Base-by-base conservation (phyloP, 2,329 filamentous ascomycete genomes). In the Calonectria pteridis region DNA sequence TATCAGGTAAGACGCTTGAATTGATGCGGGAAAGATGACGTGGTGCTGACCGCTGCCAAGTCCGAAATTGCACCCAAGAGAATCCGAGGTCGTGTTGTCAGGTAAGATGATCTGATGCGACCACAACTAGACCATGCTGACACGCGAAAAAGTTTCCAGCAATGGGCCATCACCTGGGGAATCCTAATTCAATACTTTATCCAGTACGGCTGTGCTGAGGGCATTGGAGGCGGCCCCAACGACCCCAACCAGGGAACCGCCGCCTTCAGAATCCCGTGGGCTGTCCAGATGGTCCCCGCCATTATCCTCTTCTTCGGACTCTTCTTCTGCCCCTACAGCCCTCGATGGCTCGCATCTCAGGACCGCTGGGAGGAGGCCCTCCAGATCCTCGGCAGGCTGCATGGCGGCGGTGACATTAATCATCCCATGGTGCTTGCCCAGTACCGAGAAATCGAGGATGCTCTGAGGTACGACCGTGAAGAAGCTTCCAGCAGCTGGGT, bases 151-250 rank as follows among this genome's bases (percentile, higher is more conserved):
- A 82, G 82, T 2, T 84, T 93, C 4, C 92, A 94, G 78, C 92
- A 94, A 81, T 93, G 91, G 90, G 92, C 91, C 33, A 94, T 94
- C 53, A 93, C 92, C 2, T 93, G 91, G 90, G 92, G 92, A 62
- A 93, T 94, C 68, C 79, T 93, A 20, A 92, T 93, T 62, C 91
- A 92, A 76, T 93, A 89, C 83, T 92, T 93, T 81, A 91, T 93
- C 76, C 90, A 92, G 76, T 93, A 94, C 77, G 91, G 91, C 29
- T 88, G 88, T 16, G 89, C 90, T 2, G 88, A 89, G 76, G 85
- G 79, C 43, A 69, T 90, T 49, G 88, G 88, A 58, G 88, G 88
- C 20, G 88, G 89, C 0, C 84, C 88, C 11, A 76, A 84, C n/a
- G 85, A 91, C 81, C 84, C 84, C 6, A 81, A 87, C 71, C 90